Evolutionary conservation across 2,329 filamentous ascomycete genomes (phyloP), one percentile per base, ranked within the genome.

Genomic region (Fusarium dlaminii): DNA sequence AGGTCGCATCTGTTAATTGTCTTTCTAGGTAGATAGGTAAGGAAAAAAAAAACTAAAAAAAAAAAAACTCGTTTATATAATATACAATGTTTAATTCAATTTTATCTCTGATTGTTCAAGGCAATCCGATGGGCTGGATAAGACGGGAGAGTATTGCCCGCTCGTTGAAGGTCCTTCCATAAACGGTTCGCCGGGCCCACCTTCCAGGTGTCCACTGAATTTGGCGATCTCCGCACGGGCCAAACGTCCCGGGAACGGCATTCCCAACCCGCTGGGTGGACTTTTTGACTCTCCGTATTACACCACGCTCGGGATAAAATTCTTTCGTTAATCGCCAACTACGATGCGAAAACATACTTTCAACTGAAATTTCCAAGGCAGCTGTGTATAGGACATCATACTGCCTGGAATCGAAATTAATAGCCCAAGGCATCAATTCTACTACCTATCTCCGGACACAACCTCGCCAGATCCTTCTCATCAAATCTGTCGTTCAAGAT

Each of bases 111-210:
- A 18, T 15, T 30, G 30, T 51, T 11, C 3, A 24, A 30, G 37
- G 52, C 37, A 24, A 27, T n/a, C 20, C 12, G 24, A 40, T 29
- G 51, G 34, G 51, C 17, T 55, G 51, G 55, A 49, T 49, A 39
- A 48, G 37, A 42, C 51, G 65, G 36, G 39, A 67, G 42, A 27
- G 36, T 64, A 46, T 51, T 42, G 58, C 34, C 51, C 36, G 30
- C 48, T 29, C 12, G 39, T 51, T 68, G 27, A 30, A 55, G 48
- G 64, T 70, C 67, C 67, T 70, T 70, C 67, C 67, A 24, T 30
- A 70, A 70, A 48, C 43, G 60, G 67, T 27, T 66, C 40, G 46
- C 67, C 60, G 66, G 57, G n/a, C 20, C 59, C 66, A 66, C 59
- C 46, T 70, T 46, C 66, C 34, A 52, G 34, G 36, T 42, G 30